Conservation (phyloP, 2,329 filamentous ascomycete genomes). For the Endocalyx cinctus region DNA sequence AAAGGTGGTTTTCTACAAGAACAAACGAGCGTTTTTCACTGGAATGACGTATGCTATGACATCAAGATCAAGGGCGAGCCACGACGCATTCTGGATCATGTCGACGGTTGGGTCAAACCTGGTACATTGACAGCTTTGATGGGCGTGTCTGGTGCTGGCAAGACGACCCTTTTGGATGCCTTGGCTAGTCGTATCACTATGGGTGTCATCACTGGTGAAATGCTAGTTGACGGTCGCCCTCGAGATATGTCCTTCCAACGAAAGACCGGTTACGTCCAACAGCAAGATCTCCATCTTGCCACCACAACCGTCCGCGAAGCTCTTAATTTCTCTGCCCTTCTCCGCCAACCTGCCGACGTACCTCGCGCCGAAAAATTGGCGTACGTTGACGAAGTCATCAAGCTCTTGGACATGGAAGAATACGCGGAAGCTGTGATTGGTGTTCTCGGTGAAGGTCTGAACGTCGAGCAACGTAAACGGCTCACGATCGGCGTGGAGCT, state of each 20-base stretch:
- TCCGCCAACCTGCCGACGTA: slow-evolving; percentile 76
- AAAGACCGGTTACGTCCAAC: slow-evolving; percentile 88
- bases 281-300: slow-evolving; percentile 83
- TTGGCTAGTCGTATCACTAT: slow-evolving; percentile 82
- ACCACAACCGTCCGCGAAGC: slow-evolving; percentile 87
- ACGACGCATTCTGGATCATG: slow-evolving; percentile 74
- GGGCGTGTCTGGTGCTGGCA: slow-evolving; percentile 90
- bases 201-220: slow-evolving; percentile 83
- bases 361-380: slow-evolving; percentile 72
- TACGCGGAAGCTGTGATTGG: slow-evolving; percentile 90
- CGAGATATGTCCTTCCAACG: slow-evolving; percentile 82
- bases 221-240: slow-evolving; percentile 61
- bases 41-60: slow-evolving; percentile 75
- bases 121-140: slow-evolving; percentile 86
- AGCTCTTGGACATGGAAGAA: slow-evolving; percentile 81
- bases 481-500: slow-evolving; percentile 96
- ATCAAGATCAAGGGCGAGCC: slow-evolving; percentile 73
- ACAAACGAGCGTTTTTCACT: slow-evolving; percentile 78
- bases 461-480: slow-evolving; percentile 67
- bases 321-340: slow-evolving; percentile 76
- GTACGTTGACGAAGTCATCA: slow-evolving; percentile 88
- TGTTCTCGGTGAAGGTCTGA: slow-evolving; percentile 81
- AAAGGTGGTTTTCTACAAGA: slow-evolving; percentile 37
- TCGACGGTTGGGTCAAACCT: slow-evolving; percentile 91
- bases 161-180: slow-evolving; percentile 84